Base-by-base conservation (phyloP, 192 early-diverging fungal species). In the Coemansia sp. region DNA sequence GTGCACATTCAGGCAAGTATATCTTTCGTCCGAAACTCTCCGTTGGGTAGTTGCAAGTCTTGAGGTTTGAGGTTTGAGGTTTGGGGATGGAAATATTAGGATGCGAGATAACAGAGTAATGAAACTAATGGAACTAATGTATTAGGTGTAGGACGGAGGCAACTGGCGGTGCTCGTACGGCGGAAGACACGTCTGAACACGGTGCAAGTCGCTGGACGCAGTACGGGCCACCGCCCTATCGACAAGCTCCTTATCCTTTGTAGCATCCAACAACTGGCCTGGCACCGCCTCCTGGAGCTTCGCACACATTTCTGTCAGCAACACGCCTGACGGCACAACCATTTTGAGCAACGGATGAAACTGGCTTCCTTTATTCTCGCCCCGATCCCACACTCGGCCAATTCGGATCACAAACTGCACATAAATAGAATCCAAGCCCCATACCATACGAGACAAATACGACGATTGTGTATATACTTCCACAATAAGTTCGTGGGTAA, bases 371-470 rank as follows among this genome's bases (percentile, higher is more conserved):
- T 11, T 32, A 13, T 49, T 55, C 1, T 20, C 1, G 4, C 52
- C 27, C 41, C 71, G 32, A 9, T 79, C 71, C 77, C 77, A 80
- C 0, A 62, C 65, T 16, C 77, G 60, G 9, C 65, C 68, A 50
- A 80, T 80, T 13, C 77, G 71, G 27, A 80, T 65, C 5, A 80
- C 65, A 24, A 74, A 57, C 45, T 80, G 71, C 4, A 71, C 77
- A 4, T 70, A 53, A 3, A 68, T 37, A 22, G 22, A 35, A 4
- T 23, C 49, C 24, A 61, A 48, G 1, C 77, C 77, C 43, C 61
- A 27, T 4, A 80, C 20, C 19, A 74, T 18, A 5, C 68, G 67
- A 41, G 53, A 18, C 8, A 73, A 43, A 12, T 38, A 16, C 4
- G 77, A 74, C 13, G 71, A 54, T 19, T 48, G n/a, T 5, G 61